Evolutionary conservation across 2,329 filamentous ascomycete species (phyloP).

Genomic region (Hortaea sp.): DNA sequence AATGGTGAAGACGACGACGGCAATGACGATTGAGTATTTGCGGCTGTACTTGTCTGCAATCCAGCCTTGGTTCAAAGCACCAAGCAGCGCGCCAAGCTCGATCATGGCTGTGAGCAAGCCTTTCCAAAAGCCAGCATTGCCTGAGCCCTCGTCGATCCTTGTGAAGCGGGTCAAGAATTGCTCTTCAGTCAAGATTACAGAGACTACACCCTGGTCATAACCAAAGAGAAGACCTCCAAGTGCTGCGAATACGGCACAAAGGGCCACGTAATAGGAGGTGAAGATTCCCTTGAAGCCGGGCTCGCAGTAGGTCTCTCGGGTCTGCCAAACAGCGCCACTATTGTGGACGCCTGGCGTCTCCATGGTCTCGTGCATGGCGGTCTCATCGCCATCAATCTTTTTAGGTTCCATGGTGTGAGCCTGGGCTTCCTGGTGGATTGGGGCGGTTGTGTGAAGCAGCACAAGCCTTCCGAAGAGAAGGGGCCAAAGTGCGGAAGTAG

Average conservation of each 20-base stretch:
- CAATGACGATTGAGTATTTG: conserved; percentile 33
- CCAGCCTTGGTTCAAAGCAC: conserved; percentile 22
- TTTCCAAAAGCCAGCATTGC: conserved; percentile 24
- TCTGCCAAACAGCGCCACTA: conserved; percentile 6
- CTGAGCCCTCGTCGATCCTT: conserved; percentile 17
- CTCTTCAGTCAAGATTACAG: conserved; percentile 35
- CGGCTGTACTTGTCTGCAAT: conserved; percentile 34
- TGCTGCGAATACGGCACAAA: conserved; percentile 40
- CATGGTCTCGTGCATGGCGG: not conserved
- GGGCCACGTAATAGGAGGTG: conserved; percentile 38
- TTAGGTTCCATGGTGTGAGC: not conserved
- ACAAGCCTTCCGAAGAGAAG: not conserved
- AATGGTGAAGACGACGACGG: conserved; percentile 32
- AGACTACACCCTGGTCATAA: conserved; percentile 30
- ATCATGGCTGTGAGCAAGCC: conserved; percentile 37
- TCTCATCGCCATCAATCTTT: conserved; percentile 2
- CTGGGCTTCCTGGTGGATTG: not conserved
- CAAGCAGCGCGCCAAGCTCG: conserved; percentile 31
- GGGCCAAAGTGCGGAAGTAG: not conserved
- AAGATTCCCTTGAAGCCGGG: conserved; percentile 36
- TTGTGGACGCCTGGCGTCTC: not conserved
- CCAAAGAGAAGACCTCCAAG: conserved; percentile 32
- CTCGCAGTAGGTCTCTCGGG: conserved; percentile 18
- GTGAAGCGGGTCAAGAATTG: conserved; percentile 34
- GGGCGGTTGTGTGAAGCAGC: not conserved